These are phyloP conservation scores for Colletotrichum aenigma DNA, from an alignment of 2,329 filamentous ascomycete genomes.

Conservation along the genomic window DNA sequence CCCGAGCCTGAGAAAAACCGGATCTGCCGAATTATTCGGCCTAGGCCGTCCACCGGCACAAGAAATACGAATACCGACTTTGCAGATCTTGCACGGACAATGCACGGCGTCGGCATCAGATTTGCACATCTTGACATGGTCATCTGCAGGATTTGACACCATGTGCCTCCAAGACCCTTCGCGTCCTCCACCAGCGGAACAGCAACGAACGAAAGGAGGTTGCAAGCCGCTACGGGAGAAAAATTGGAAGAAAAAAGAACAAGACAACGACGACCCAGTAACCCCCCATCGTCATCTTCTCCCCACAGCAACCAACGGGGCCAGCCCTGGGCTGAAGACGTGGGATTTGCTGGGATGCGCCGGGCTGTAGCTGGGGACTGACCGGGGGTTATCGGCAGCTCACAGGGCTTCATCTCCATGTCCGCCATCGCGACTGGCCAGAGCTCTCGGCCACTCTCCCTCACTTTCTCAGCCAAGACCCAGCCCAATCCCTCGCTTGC, in stretches of 20 bases:
- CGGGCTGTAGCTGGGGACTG: neutral
- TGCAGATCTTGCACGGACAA: neutral
- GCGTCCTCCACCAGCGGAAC: slow-evolving; percentile 1
- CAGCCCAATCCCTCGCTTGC: slow-evolving; percentile 11
- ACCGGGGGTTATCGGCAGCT: slow-evolving; percentile 7
- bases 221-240: neutral
- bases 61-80: neutral
- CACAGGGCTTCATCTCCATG: slow-evolving; percentile 16
- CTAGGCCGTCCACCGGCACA: neutral
- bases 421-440: slow-evolving; percentile 16
- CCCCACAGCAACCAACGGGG: slow-evolving; percentile 20
- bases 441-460: slow-evolving; percentile 15
- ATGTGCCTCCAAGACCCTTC: neutral
- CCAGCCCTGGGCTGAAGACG: slow-evolving; percentile 19
- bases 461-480: slow-evolving; percentile 8
- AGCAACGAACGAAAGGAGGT: slow-evolving; percentile 7
- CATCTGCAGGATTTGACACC: neutral
- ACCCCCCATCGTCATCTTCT: slow-evolving; percentile 20
- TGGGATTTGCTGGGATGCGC: slow-evolving; percentile 15
- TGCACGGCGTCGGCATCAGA: neutral
- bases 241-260: neutral
- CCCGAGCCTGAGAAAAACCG: neutral
- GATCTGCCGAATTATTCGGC: slow-evolving; percentile 5
- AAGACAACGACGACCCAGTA: slow-evolving; percentile 1
- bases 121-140: neutral